phyloP scores from a whole-genome alignment of 2,329 filamentous ascomycete species.

The Fusarium euwallaceae region DNA sequence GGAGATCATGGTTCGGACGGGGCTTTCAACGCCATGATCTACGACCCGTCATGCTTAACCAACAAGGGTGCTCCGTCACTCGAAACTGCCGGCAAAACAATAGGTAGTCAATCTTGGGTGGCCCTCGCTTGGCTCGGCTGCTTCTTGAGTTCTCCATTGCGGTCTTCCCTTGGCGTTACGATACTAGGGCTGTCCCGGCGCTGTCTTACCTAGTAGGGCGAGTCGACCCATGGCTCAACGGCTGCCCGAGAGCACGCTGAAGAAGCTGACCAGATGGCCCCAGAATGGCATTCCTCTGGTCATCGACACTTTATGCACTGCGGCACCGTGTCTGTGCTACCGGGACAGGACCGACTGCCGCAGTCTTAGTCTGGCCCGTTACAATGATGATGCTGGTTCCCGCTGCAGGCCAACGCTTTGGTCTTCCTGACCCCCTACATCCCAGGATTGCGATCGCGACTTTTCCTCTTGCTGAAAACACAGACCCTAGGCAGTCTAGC shows the following conservation, averaged over 20 bases:
- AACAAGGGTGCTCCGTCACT: constrained; percentile 43
- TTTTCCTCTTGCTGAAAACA: constrained; percentile 25
- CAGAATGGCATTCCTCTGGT: constrained; percentile 27
- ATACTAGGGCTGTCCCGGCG: constrained; percentile 31
- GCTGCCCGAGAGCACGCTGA: constrained; percentile 11
- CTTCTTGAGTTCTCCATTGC: constrained; percentile 37
- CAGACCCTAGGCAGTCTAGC: constrained; percentile 12
- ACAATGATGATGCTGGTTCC: constrained; percentile 45
- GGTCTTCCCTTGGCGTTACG: constrained; percentile 35
- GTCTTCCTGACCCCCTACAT: constrained; percentile 17
- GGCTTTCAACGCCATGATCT: constrained; percentile 49
- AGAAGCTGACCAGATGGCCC: constrained; percentile 24
- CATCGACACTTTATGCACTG: constrained; percentile 37
- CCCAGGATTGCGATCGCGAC: constrained; percentile 19
- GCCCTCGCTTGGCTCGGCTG: constrained; percentile 33
- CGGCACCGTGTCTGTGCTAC: constrained; percentile 42
- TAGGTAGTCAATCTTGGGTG: constrained; percentile 19
- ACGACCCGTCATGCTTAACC: constrained; percentile 46
- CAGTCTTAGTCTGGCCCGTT: constrained; percentile 29
- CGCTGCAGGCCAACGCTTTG: constrained; percentile 41
- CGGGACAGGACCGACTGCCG: constrained; percentile 33
- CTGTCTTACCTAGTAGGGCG: constrained; percentile 28
- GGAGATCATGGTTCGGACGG: constrained; percentile 51
- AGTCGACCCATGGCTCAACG: constrained; percentile 28
- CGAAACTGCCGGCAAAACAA: constrained; percentile 45